Conservation (phyloP, 148 eudicot genomes). For the Chenopodium berlandieri region DNA sequence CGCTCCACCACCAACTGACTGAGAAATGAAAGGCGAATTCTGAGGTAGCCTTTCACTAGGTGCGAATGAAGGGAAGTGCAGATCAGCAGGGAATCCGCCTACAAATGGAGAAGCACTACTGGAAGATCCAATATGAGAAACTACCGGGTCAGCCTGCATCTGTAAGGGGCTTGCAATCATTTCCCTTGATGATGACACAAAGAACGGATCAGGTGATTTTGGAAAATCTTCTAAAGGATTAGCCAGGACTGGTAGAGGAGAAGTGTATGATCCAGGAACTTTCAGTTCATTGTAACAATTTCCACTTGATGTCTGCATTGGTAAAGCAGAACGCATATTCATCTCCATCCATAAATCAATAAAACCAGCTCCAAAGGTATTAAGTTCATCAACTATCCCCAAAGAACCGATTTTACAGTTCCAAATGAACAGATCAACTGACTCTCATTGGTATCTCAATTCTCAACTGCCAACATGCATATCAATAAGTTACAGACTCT, state of each 20-base stretch:
- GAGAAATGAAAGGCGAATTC: conserved; percentile 39
- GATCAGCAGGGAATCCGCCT: conserved; percentile 41
- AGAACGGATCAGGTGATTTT: conserved; percentile 45
- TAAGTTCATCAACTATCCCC: conserved; percentile 18
- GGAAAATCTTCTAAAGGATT: conserved; percentile 41
- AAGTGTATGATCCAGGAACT: conserved; percentile 33
- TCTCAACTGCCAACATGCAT: background rate
- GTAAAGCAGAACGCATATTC: conserved; percentile 47
- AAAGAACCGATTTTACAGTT: background rate
- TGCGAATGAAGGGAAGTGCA: conserved; percentile 36
- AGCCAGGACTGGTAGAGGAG: conserved; percentile 29
- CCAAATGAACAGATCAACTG: conserved; percentile 17
- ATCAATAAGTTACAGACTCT: conserved; percentile 14
- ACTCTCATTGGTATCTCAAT: conserved; percentile 22
- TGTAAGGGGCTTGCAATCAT: conserved; percentile 28
- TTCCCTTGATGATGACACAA: conserved; percentile 35
- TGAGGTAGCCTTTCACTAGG: conserved; percentile 33
- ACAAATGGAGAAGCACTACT: conserved; percentile 37
- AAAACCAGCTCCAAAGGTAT: background rate
- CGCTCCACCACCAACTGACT: conserved; percentile 31
- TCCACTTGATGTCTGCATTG: conserved; percentile 42
- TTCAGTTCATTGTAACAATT: conserved; percentile 31
- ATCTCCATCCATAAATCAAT: conserved; percentile 41
- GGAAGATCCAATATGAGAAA: conserved; percentile 35
- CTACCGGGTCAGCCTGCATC: conserved; percentile 32